Evolutionary conservation across 805 yeast genomes (phyloP).

Genomic region (Candida sanyiensis): DNA sequence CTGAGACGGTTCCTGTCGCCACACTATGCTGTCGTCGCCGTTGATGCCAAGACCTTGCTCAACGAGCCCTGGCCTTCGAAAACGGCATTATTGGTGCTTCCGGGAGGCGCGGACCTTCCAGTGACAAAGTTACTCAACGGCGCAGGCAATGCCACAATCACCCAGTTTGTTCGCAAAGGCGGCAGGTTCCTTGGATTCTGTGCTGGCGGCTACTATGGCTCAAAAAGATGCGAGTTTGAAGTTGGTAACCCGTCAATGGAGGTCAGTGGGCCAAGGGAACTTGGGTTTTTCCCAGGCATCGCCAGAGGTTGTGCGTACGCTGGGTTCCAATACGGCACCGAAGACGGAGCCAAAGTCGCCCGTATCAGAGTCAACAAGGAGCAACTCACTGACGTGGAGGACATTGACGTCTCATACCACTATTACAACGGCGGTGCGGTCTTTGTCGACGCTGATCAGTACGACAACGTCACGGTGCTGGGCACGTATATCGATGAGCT

Average conservation of each 20-base stretch:
- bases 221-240: constrained; percentile 76
- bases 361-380: constrained; percentile 35
- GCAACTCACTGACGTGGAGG: constrained; percentile 27
- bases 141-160: constrained; percentile 53
- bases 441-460: constrained; percentile 68
- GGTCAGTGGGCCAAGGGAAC: constrained; percentile 81
- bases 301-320: constrained; percentile 75
- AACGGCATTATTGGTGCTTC: constrained; percentile 75
- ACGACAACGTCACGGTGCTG: constrained; percentile 58
- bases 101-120: constrained; percentile 97
- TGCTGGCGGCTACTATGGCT: constrained; percentile 90
- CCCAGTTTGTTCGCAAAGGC: constrained; percentile 64
- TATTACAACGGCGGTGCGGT: constrained; percentile 91
- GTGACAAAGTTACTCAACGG: constrained; percentile 71
- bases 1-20: constrained; percentile 75
- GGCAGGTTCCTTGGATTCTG: constrained; percentile 86
- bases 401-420: constrained; percentile 24
- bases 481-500: constrained; percentile 58
- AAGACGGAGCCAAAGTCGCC: constrained; percentile 67
- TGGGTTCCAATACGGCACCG: constrained; percentile 78
- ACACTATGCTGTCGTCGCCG: constrained; percentile 76
- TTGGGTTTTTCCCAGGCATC: constrained; percentile 75
- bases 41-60: constrained; percentile 53
- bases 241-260: constrained; percentile 65
- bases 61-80: constrained; percentile 87